Evolutionary conservation across 305 asterid genomes (phyloP).

Genomic region (Solanum hybrid): DNA sequence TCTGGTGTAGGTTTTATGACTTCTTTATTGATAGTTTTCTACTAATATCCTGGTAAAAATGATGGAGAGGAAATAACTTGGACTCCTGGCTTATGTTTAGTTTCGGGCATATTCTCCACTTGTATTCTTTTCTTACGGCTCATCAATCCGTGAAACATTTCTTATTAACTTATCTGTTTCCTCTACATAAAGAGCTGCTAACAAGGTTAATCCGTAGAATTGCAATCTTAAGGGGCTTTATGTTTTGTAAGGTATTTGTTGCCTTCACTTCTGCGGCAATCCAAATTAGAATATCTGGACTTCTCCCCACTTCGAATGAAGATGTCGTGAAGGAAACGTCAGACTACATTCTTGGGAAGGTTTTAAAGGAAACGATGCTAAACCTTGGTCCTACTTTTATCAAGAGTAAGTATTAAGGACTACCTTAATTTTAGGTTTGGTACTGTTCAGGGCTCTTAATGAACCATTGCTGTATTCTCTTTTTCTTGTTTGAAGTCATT

Average conservation of each 20-base stretch:
- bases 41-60: neutral
- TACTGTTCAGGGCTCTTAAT: neutral
- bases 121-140: neutral
- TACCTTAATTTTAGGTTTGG: neutral
- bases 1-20: neutral
- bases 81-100: neutral
- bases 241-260: conserved; percentile 62
- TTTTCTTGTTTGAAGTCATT: neutral
- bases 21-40: neutral
- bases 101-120: neutral
- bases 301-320: conserved; percentile 34
- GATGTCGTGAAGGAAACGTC: conserved; percentile 36
- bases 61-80: neutral
- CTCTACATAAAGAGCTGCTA: conserved; percentile 4
- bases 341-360: conserved; percentile 56
- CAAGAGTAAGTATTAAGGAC: conserved; percentile 45
- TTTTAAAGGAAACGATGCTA: conserved; percentile 82
- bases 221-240: conserved; percentile 24
- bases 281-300: conserved; percentile 54
- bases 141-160: neutral
- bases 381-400: conserved; percentile 94
- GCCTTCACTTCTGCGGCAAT: conserved; percentile 76
- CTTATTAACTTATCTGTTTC: neutral
- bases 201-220: conserved; percentile 8
- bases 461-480: neutral